These are phyloP conservation scores for Streptanthus diversifolius DNA, from an alignment of 345 rosid species.

Conservation along the genomic window DNA sequence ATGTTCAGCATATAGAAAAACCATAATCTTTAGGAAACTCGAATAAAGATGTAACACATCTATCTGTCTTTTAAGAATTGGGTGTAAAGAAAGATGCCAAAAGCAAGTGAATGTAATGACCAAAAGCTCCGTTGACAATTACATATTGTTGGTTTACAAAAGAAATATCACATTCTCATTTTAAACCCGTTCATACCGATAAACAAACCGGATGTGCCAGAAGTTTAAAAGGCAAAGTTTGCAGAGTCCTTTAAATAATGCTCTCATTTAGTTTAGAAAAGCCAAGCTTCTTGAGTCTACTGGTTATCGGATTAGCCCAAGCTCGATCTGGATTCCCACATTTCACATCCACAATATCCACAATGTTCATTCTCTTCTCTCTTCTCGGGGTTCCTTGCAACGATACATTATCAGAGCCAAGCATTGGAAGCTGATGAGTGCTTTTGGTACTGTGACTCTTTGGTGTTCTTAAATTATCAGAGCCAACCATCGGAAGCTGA, in stretches of 20 bases:
- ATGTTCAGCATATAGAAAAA: background rate
- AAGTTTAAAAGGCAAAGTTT: background rate
- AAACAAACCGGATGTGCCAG: constrained; percentile 5
- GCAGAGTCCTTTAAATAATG: constrained; percentile 39
- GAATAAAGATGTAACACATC: background rate
- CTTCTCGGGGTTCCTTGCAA: constrained; percentile 59
- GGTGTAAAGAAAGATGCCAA: background rate
- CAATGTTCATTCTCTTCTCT: constrained; percentile 61
- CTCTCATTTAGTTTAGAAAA: constrained; percentile 88
- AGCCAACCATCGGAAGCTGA: constrained; percentile 56
- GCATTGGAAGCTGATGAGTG: constrained; percentile 59
- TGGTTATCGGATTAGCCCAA: constrained; percentile 74
- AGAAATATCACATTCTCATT: constrained; percentile 15
- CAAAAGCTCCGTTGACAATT: constrained; percentile 12
- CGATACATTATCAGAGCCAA: constrained; percentile 48
- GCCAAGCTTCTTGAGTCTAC: constrained; percentile 83
- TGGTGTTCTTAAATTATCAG: constrained; percentile 44
- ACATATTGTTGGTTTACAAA: constrained; percentile 26
- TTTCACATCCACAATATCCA: constrained; percentile 81
- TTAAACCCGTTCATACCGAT: constrained; percentile 8
- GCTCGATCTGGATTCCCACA: constrained; percentile 77
- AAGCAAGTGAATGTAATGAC: background rate
- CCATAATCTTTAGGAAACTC: background rate
- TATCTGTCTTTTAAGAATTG: background rate
- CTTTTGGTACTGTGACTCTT: constrained; percentile 44